Percentiles rank a stretch among this genome's conserved stretches.
Evolutionary conservation across 1,284 basidiomycete genomes (phyloP).

Genomic region (Ganoderma boninense): DNA sequence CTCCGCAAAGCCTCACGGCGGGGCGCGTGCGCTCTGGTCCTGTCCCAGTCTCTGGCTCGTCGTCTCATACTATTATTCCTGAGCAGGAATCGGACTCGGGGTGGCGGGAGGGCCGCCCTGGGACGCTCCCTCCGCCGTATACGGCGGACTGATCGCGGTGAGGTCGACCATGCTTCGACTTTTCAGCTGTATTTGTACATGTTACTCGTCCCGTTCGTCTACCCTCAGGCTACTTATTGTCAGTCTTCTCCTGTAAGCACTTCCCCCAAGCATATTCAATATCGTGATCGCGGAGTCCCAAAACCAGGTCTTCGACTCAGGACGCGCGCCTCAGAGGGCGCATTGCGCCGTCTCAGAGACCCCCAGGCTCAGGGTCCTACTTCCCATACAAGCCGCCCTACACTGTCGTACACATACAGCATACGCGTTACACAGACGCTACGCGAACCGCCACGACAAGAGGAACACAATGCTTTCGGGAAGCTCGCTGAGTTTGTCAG

Average conservation of each 20-base stretch:
- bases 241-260: too few relatives aligned
- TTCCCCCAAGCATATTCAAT: too few relatives aligned
- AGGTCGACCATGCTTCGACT: background rate
- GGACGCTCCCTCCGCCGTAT: constrained; percentile 2
- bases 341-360: background rate
- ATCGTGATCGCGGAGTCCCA: too few relatives aligned
- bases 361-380: background rate
- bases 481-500: constrained; percentile 1
- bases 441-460: too few relatives aligned
- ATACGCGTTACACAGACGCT: too few relatives aligned
- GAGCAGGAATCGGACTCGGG: background rate
- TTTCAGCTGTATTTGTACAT: background rate
- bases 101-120: background rate
- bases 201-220: background rate
- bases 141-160: background rate
- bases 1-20: background rate
- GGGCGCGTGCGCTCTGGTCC: background rate
- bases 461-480: background rate
- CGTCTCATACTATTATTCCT: background rate
- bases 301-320: too few relatives aligned
- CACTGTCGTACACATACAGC: too few relatives aligned
- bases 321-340: too few relatives aligned
- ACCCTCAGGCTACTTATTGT: background rate
- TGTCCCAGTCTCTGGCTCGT: too few relatives aligned
- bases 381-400: background rate